Base-by-base conservation (phyloP, 768 basidiomycete genomes). In the Boletus huronensis region DNA sequence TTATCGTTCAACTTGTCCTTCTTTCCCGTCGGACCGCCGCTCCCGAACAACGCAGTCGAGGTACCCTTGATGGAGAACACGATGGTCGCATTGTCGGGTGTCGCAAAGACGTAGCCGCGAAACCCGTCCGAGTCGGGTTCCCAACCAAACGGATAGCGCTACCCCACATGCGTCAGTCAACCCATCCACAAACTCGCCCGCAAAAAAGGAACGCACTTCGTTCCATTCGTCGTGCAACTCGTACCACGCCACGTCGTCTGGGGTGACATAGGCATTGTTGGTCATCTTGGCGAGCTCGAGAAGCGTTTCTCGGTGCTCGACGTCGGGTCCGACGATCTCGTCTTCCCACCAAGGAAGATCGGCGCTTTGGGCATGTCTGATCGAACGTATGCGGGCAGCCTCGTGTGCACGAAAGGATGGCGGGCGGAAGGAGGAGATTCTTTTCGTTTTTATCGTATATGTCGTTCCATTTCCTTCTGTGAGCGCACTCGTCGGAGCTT, bases 1-100 rank as follows among this genome's bases (percentile, higher is more conserved):
- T 95, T 98, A 68, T 98, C 94, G 74, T 98, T 98, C 50, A 90
- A 68, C 72, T 89, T 95, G 76, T 98, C 96, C 65, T 93, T 96
- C 75, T 83, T 85, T 3, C 78, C 78, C n/a, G 96, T 98, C 14
- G 87, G 85, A 0, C 93, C 92, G 1, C 84, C 85, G 19, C 86
- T 81, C 1, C 90, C 82, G 48, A 92, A 80, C 10, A 84, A 47
- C 3, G 81, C 82, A 0, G 90, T 83, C n/a, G 90, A 90, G 0
- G 95, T 97, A 32, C 96, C 96, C 70, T 98, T 98, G 77, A 98
- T 88, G 25, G 92, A 82, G 35, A 98, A 77, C 28, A 96, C 80
- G 38, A 98, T 79, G 0, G 91, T 95, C 36, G 79, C 77, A 68
- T 98, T 97, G 69, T 91, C 86, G 1, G 79, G 76, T 1, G 84